Evolutionary conservation across 495 filamentous ascomycete species (phyloP).

Genomic region (Beverwykella pulmonaria): DNA sequence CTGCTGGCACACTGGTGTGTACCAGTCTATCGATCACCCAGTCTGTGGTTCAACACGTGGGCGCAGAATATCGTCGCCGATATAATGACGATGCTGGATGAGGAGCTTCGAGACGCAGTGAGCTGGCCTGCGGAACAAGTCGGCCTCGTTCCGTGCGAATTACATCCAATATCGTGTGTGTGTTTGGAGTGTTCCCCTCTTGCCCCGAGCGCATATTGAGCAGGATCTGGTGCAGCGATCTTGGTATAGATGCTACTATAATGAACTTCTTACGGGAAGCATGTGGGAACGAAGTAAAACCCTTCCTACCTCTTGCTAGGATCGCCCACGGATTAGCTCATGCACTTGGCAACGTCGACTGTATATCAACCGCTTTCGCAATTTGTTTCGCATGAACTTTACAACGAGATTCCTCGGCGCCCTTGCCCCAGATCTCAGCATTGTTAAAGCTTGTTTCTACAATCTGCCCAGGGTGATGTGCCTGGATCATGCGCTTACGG

Average conservation of each 20-base stretch:
- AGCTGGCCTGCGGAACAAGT: slow-evolving; percentile 5
- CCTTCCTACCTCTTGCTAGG: too few relatives aligned
- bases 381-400: too few relatives aligned
- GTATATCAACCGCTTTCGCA: too few relatives aligned
- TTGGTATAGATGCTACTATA: not conserved
- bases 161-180: not conserved
- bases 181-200: not conserved
- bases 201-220: not conserved
- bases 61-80: slow-evolving; percentile 2
- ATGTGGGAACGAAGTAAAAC: too few relatives aligned
- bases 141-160: not conserved
- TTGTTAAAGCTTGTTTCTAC: too few relatives aligned
- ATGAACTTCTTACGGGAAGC: too few relatives aligned
- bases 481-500: too few relatives aligned
- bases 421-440: not conserved
- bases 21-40: slow-evolving; percentile 4
- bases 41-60: slow-evolving; percentile 15
- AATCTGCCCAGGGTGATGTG: too few relatives aligned
- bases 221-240: not conserved
- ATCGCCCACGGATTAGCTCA: too few relatives aligned
- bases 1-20: slow-evolving; percentile 9
- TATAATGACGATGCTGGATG: not conserved
- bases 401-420: too few relatives aligned
- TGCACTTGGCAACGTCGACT: too few relatives aligned
- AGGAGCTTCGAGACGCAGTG: not conserved